Conservation (phyloP, 2,329 filamentous ascomycete genomes). For the Calonectria honghensis region DNA sequence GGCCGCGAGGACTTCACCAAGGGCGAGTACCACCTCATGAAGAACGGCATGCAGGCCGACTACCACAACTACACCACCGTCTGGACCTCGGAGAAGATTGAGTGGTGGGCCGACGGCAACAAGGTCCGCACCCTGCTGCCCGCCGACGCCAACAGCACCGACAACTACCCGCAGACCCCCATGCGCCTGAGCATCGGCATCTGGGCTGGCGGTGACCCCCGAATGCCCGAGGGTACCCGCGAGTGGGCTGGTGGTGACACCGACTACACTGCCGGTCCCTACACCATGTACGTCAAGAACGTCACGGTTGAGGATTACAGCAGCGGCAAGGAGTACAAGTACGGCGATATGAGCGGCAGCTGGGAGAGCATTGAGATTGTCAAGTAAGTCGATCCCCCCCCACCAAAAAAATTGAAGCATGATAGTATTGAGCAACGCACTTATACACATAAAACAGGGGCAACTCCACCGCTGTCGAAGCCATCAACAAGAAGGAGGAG, state of each 20-base stretch:
- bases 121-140: conserved; percentile 79
- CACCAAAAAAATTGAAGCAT: not conserved
- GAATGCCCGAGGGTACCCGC: conserved; percentile 73
- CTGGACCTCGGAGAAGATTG: conserved; percentile 80
- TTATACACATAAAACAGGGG: conserved; percentile 61
- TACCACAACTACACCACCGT: conserved; percentile 86
- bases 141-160: conserved; percentile 75
- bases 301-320: conserved; percentile 74
- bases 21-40: conserved; percentile 74
- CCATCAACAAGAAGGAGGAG: conserved; percentile 63
- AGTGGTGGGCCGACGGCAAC: conserved; percentile 82
- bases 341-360: conserved; percentile 75
- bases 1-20: conserved; percentile 79
- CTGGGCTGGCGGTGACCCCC: conserved; percentile 77
- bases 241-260: conserved; percentile 83
- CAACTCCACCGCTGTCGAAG: conserved; percentile 73
- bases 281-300: conserved; percentile 83
- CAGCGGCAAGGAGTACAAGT: conserved; percentile 79
- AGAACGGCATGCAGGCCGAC: conserved; percentile 73
- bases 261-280: conserved; percentile 80
- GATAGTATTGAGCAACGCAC: not conserved
- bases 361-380: conserved; percentile 78
- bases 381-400: conserved; percentile 64
- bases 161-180: conserved; percentile 84
- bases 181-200: conserved; percentile 82